Evolutionary conservation across 202 grass and related monocot species (phyloP).

Genomic region (Carex arenaria): DNA sequence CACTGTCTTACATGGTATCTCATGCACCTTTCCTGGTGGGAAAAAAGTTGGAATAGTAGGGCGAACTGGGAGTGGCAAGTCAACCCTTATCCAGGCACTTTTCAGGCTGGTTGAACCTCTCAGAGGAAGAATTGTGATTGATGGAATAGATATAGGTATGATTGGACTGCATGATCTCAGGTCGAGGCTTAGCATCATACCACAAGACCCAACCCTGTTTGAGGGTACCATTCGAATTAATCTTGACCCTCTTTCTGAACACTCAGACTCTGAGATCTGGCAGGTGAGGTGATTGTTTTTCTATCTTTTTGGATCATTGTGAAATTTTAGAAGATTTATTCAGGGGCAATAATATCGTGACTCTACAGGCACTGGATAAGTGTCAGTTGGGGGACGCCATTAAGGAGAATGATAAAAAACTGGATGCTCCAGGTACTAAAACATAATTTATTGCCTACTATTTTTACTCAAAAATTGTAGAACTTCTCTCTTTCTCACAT

Average conservation of each 20-base stretch:
- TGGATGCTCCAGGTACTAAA: slow-evolving; percentile 72
- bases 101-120: slow-evolving; percentile 89
- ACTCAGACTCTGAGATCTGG: slow-evolving; percentile 85
- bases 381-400: slow-evolving; percentile 94
- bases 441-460: not conserved
- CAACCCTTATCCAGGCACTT: slow-evolving; percentile 97
- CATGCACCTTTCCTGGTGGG: slow-evolving; percentile 83
- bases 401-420: slow-evolving; percentile 64
- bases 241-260: slow-evolving; percentile 87
- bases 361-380: slow-evolving; percentile 76
- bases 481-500: slow-evolving; percentile 16
- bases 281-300: slow-evolving; percentile 37
- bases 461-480: not conserved
- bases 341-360: not conserved
- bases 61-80: slow-evolving; percentile 97
- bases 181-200: slow-evolving; percentile 91
- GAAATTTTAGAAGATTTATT: not conserved
- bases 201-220: slow-evolving; percentile 93
- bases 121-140: slow-evolving; percentile 74
- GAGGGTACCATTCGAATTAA: slow-evolving; percentile 94
- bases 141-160: slow-evolving; percentile 60
- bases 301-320: not conserved
- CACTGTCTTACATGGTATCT: slow-evolving; percentile 70
- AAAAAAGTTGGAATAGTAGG: slow-evolving; percentile 97
- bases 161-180: slow-evolving; percentile 94